Percentiles rank a stretch among this genome's conserved stretches.
phyloP scores from a whole-genome alignment of 2,329 filamentous ascomycete species.

The Echinosphaeria canescens region DNA sequence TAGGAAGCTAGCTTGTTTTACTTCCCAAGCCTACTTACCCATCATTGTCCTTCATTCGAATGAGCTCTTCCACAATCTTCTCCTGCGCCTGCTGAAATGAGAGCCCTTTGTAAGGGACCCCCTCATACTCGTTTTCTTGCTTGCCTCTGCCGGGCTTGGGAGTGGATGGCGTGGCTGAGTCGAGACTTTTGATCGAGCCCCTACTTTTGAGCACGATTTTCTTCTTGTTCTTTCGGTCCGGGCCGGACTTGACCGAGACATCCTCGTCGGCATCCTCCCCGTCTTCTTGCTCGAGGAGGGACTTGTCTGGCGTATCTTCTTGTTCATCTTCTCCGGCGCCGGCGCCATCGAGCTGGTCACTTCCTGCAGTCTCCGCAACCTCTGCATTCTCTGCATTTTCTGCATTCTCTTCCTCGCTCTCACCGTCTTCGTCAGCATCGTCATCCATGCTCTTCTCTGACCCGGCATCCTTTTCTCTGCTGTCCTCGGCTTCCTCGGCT shows the following conservation, averaged over 20 bases:
- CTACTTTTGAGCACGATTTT: constrained; percentile 7
- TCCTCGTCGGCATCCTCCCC: constrained; percentile 8
- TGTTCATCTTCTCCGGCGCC: constrained; percentile 12
- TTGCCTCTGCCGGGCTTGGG: constrained; percentile 12
- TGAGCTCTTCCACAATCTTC: constrained; percentile 57
- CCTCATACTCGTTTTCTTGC: constrained; percentile 29
- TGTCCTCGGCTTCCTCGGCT: constrained; percentile 11
- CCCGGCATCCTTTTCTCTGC: constrained; percentile 11
- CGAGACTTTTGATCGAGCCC: too few species aligned
- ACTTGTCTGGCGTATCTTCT: constrained; percentile 9
- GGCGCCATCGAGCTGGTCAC: constrained; percentile 6
- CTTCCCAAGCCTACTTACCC: too few species aligned
- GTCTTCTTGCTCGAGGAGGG: too few species aligned
- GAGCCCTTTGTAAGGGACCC: constrained; percentile 44
- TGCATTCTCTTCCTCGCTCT: constrained; percentile 7
- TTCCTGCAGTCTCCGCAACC: background rate
- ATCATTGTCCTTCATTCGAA: constrained; percentile 47
- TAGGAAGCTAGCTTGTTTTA: too few species aligned
- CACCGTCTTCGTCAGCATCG: constrained; percentile 10
- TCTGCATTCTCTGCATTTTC: constrained; percentile 1
- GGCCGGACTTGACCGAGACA: too few species aligned
- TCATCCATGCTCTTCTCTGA: constrained; percentile 3
- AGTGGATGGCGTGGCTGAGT: too few species aligned
- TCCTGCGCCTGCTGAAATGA: constrained; percentile 73
- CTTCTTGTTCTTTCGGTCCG: constrained; percentile 1